Percentiles rank a stretch among this genome's conserved stretches.
These are phyloP conservation scores for Zoysia japonica DNA, from an alignment of 176 grass and related monocot genomes.

Conservation along the genomic window DNA sequence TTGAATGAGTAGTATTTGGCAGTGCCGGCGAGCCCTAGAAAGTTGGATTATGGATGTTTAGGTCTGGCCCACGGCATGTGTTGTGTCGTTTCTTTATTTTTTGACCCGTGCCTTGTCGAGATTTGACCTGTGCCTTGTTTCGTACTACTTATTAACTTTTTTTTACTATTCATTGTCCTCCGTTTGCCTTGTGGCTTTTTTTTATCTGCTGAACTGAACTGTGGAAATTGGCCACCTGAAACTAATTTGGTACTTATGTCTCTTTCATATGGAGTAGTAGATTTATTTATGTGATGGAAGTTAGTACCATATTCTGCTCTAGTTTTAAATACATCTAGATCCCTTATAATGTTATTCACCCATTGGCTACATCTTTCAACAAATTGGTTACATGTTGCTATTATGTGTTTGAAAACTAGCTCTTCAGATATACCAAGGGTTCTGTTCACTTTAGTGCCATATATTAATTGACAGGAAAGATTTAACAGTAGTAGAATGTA, in stretches of 20 bases:
- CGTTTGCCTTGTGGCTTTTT: background rate
- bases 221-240: background rate
- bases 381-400: background rate
- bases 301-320: background rate
- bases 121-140: background rate
- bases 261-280: too few relatives aligned
- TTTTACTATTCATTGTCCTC: background rate
- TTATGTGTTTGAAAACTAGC: background rate
- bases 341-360: background rate
- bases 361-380: background rate
- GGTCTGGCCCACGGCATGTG: background rate
- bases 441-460: background rate
- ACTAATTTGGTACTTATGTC: background rate
- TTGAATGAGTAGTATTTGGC: background rate
- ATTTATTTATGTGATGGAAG: background rate
- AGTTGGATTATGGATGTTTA: background rate
- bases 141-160: too few relatives aligned
- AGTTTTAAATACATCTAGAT: background rate
- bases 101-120: constrained; percentile 18
- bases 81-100: constrained; percentile 11
- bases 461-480: too few relatives aligned
- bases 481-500: too few relatives aligned
- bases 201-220: background rate
- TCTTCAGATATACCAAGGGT: background rate
- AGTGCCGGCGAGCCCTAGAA: background rate